Evolutionary conservation across 2,329 filamentous ascomycete genomes (phyloP).

Genomic region (Cladophialophora bantiana): DNA sequence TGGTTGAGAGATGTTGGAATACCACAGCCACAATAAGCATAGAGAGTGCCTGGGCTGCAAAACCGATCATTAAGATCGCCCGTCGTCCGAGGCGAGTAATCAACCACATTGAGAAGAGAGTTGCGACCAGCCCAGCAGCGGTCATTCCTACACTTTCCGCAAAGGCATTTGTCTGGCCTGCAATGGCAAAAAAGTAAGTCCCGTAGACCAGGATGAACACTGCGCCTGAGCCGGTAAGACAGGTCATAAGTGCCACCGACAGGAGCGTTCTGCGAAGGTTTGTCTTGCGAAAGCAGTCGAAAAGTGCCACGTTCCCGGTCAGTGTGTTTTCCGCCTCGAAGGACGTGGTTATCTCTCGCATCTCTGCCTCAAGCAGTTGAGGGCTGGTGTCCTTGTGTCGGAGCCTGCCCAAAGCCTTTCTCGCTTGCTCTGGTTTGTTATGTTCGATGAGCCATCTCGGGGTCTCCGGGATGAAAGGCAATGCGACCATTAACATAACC

Average conservation of each 20-base stretch:
- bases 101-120: conserved; percentile 48
- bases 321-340: conserved; percentile 47
- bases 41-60: conserved; percentile 8
- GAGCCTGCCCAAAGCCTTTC: conserved; percentile 43
- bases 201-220: conserved; percentile 26
- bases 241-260: conserved; percentile 6
- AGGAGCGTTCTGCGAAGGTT: conserved; percentile 22
- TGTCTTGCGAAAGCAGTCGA: conserved; percentile 32
- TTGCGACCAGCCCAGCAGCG: conserved; percentile 16
- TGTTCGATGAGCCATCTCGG: conserved; percentile 55
- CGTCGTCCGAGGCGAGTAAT: conserved; percentile 44
- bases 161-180: conserved; percentile 24
- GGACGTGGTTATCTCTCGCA: conserved; percentile 45
- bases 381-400: conserved; percentile 14
- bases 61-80: conserved; percentile 18
- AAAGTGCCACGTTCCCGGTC: conserved; percentile 46
- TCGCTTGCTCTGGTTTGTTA: conserved; percentile 48
- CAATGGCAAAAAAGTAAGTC: conserved; percentile 26
- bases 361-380: conserved; percentile 42
- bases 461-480: conserved; percentile 53
- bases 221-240: conserved; percentile 16
- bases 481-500: conserved; percentile 51
- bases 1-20: conserved; percentile 16
- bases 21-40: conserved; percentile 18
- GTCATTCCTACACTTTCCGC: conserved; percentile 20